Base-by-base conservation (phyloP, 176 grass and related monocot genomes). In the Oryza meyeriana region DNA sequence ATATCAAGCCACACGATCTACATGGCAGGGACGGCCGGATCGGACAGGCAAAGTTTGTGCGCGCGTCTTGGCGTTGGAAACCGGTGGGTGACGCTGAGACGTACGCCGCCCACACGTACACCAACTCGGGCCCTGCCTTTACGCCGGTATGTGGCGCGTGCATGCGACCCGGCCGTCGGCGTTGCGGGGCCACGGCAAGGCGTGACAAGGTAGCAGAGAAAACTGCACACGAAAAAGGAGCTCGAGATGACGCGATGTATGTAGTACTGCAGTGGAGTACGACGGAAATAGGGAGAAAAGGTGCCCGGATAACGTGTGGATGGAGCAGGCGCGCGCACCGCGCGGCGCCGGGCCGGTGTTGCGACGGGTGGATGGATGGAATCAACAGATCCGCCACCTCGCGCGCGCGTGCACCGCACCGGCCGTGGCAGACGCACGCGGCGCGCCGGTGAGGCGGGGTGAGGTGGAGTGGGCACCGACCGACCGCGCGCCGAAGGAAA, bases 341-440 rank as follows among this genome's bases (percentile, higher is more conserved):
- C 18, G 48, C 18, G n/a, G n/a, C n/a, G n/a, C 0, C 48, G 18
- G 16, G 18, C 1, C 55, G 65, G 73, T n/a, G 40, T 41, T 28
- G 80, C 57, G 80, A 79, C 85, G 62, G 74, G 59, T 83, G 73
- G 86, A 5, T 52, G 47, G 47, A 52, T 20, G 47, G 47, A 52
- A 52, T 17, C 4, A 78, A 41, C 66, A 32, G 31, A 47, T 65
- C 71, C 22, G 7, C 72, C 28, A 1, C 57, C 16, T 4, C 4
- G 18, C 18, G 11, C 38, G 31, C 25, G 16, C 72, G 34, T 27
- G 0, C 4, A 4, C 50, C 4, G 1, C 55, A 5, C 32, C 34
- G 40, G 1, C 17, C 73, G 84, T 29, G 26, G 20, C 52, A 8
- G 20, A 57, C 20, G 52, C 52, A 24, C 52, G 52, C 47, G 17